Conservation (phyloP, 2,329 filamentous ascomycete genomes). For the Elsinoe arachidis region DNA sequence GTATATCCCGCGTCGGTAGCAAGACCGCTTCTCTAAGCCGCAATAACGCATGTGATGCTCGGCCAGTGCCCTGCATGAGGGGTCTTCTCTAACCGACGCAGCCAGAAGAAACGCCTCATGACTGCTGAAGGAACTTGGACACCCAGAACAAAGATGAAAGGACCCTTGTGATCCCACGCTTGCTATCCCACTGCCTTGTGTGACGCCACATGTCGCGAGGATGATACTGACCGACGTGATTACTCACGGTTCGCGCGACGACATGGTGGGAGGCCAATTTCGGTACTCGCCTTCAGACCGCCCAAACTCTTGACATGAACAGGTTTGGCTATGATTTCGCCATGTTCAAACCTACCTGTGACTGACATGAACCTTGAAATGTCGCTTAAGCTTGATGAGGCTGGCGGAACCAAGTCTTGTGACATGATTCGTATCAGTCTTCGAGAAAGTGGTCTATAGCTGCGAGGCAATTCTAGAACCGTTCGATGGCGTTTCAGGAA, state of each 20-base stretch:
- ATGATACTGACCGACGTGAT: neutral
- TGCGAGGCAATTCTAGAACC: slow-evolving; percentile 2
- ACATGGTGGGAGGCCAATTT: neutral
- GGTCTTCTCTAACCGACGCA: slow-evolving; percentile 2
- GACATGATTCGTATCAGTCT: slow-evolving; percentile 5
- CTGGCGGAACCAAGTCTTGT: neutral
- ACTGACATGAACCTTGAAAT: slow-evolving; percentile 4
- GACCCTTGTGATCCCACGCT: neutral
- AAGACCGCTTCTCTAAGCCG: neutral
- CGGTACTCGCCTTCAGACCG: neutral
- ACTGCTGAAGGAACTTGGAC: neutral
- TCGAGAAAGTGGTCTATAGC: slow-evolving; percentile 4
- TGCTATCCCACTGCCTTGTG: neutral
- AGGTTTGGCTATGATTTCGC: neutral
- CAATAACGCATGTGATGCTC: slow-evolving; percentile 8
- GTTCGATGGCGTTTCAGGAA: slow-evolving; percentile 8
- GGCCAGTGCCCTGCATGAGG: slow-evolving; percentile 7
- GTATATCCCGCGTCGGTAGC: neutral
- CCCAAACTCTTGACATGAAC: neutral
- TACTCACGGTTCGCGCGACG: neutral
- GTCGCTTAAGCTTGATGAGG: slow-evolving; percentile 2
- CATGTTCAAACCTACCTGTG: neutral
- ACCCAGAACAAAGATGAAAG: neutral
- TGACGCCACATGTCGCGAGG: slow-evolving; percentile 3
- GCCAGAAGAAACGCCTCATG: neutral